A percentile compares a stretch with the other conserved stretches of the same genome.
phyloP scores from a whole-genome alignment of 2,329 filamentous ascomycete species.

The Chrysoporthe cubensis region DNA sequence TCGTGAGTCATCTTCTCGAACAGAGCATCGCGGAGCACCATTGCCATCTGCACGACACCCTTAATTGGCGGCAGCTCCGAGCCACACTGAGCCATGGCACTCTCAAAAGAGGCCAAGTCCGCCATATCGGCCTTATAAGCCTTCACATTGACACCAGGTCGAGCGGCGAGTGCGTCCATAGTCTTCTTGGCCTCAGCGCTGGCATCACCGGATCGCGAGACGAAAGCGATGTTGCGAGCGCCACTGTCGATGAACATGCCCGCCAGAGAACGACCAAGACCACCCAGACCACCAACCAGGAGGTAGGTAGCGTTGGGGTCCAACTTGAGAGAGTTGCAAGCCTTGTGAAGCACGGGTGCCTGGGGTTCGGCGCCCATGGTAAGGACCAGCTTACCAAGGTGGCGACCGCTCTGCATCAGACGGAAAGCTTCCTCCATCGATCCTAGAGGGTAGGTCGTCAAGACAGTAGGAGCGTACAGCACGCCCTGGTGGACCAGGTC shows the following conservation, averaged over 20 bases:
- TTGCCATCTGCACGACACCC: slow-evolving; percentile 47
- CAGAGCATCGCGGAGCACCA: slow-evolving; percentile 39
- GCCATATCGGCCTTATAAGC: slow-evolving; percentile 37
- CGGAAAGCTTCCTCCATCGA: slow-evolving; percentile 25
- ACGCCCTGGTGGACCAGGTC: slow-evolving; percentile 24
- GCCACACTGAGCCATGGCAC: slow-evolving; percentile 16
- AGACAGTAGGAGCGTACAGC: slow-evolving; percentile 18
- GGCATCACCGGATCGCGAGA: slow-evolving; percentile 36
- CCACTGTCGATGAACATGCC: slow-evolving; percentile 38
- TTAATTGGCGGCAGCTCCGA: slow-evolving; percentile 37
- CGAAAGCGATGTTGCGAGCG: slow-evolving; percentile 37
- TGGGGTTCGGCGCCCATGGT: slow-evolving; percentile 18
- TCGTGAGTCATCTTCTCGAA: slow-evolving; percentile 24
- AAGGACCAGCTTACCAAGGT: slow-evolving; percentile 38
- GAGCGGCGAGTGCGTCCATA: slow-evolving; percentile 31
- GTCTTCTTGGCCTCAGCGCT: slow-evolving; percentile 30
- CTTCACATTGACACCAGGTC: slow-evolving; percentile 32
- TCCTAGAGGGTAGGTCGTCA: slow-evolving; percentile 22
- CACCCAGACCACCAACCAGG: slow-evolving; percentile 41
- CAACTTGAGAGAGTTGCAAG: slow-evolving; percentile 19
- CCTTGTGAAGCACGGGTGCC: slow-evolving; percentile 20
- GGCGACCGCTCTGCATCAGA: slow-evolving; percentile 28
- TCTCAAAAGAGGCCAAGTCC: slow-evolving; percentile 30
- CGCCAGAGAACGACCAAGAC: slow-evolving; percentile 38
- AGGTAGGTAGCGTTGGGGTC: slow-evolving; percentile 37